Evolutionary conservation across 2,329 filamentous ascomycete species (phyloP).

Genomic region (Ophiocordyceps unilateralis): DNA sequence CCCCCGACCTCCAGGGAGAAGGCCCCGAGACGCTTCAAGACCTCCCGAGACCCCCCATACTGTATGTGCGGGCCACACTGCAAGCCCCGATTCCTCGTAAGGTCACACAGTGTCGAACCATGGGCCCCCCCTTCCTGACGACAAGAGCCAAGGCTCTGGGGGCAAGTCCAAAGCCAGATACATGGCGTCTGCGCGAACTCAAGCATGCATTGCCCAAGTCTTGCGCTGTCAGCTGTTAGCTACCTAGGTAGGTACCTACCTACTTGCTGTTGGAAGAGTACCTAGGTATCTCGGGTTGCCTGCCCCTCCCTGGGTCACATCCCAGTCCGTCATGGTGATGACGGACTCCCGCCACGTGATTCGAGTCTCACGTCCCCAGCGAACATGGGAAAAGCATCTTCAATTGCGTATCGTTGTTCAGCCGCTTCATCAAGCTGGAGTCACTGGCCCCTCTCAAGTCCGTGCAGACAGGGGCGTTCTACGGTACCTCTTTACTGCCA

Average conservation of each 20-base stretch:
- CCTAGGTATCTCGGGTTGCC: neutral
- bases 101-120: neutral
- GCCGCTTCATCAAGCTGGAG: too few relatives aligned
- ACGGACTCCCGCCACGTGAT: neutral
- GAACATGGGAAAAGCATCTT: neutral
- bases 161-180: neutral
- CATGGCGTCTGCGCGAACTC: neutral
- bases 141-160: neutral
- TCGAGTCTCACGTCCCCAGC: neutral
- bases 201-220: neutral
- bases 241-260: too few relatives aligned
- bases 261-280: neutral
- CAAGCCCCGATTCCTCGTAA: neutral
- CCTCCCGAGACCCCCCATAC: neutral
- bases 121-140: neutral
- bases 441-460: neutral
- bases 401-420: too few relatives aligned
- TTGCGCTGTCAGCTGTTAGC: neutral
- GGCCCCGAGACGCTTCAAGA: neutral
- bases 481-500: constrained; percentile 26
- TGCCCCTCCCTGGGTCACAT: neutral
- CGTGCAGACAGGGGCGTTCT: constrained; percentile 16
- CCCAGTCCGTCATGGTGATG: neutral
- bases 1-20: neutral
- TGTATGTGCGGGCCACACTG: neutral